Conservation (phyloP, 2,329 filamentous ascomycete species). For the Fusarium irregulare region DNA sequence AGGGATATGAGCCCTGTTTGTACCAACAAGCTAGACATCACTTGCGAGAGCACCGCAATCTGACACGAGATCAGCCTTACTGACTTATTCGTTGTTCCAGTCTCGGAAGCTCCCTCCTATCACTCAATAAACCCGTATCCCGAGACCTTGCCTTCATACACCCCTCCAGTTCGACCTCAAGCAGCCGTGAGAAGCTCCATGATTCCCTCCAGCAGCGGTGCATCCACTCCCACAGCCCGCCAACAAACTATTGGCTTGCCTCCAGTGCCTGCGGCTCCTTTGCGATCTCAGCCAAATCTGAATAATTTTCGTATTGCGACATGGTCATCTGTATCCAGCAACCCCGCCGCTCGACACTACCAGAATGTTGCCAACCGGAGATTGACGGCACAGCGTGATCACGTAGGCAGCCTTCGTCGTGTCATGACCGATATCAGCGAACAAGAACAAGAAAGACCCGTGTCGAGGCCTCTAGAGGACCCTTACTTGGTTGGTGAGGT, state of each 20-base stretch:
- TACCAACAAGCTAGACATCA: constrained; percentile 6
- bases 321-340: constrained; percentile 69
- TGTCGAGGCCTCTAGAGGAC: constrained; percentile 69
- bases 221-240: constrained; percentile 44
- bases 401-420: constrained; percentile 45
- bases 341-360: constrained; percentile 69
- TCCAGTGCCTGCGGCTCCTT: constrained; percentile 58
- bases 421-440: constrained; percentile 34
- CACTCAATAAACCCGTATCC: constrained; percentile 64
- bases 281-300: constrained; percentile 57
- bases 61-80: constrained; percentile 35
- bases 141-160: constrained; percentile 64
- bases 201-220: constrained; percentile 39
- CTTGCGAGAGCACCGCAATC: constrained; percentile 12
- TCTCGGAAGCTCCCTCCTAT: constrained; percentile 74
- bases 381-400: constrained; percentile 58
- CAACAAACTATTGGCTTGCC: constrained; percentile 60
- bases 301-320: constrained; percentile 67
- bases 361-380: constrained; percentile 72
- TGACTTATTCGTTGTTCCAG: constrained; percentile 50
- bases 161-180: constrained; percentile 50
- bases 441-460: constrained; percentile 34
- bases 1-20: constrained; percentile 11
- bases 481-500: constrained; percentile 75
- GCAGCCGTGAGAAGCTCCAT: constrained; percentile 32